Evolutionary conservation across 306 rosid species (phyloP).

Genomic region (Geum urbanum): DNA sequence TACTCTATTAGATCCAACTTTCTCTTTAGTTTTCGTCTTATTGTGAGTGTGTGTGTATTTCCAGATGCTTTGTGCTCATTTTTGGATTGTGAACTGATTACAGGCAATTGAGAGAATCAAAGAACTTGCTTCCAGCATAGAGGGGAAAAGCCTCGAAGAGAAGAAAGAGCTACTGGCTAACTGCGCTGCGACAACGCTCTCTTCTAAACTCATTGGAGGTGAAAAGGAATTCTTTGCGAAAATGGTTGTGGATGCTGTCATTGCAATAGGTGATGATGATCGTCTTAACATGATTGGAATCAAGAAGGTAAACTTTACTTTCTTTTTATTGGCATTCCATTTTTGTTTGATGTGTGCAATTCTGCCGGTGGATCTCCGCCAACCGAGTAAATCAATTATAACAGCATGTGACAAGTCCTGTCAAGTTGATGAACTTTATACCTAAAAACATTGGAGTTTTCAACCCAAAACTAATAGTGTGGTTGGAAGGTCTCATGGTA

Average conservation of each 20-base stretch:
- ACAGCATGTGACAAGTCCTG: too few species aligned
- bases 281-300: constrained; percentile 97
- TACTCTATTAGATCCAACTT: constrained; percentile 7
- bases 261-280: constrained; percentile 83
- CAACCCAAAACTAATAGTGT: too few species aligned
- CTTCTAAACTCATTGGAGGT: constrained; percentile 97
- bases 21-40: too few species aligned
- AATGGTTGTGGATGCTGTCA: constrained; percentile 91
- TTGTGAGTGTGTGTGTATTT: background rate
- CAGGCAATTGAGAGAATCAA: constrained; percentile 86
- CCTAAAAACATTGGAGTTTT: too few species aligned
- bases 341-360: too few species aligned
- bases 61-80: background rate
- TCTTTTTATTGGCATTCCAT: too few species aligned
- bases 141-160: constrained; percentile 91
- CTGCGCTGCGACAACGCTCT: constrained; percentile 97
- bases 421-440: too few species aligned
- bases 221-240: constrained; percentile 95
- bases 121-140: constrained; percentile 83
- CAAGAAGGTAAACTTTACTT: constrained; percentile 64
- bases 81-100: constrained; percentile 1
- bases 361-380: too few species aligned
- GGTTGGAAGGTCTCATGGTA: too few species aligned
- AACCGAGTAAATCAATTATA: too few species aligned
- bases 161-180: constrained; percentile 82